Evolutionary conservation across 2,329 filamentous ascomycete genomes (phyloP), one percentile per base, ranked within the genome.

Genomic region (Claviceps citrina): DNA sequence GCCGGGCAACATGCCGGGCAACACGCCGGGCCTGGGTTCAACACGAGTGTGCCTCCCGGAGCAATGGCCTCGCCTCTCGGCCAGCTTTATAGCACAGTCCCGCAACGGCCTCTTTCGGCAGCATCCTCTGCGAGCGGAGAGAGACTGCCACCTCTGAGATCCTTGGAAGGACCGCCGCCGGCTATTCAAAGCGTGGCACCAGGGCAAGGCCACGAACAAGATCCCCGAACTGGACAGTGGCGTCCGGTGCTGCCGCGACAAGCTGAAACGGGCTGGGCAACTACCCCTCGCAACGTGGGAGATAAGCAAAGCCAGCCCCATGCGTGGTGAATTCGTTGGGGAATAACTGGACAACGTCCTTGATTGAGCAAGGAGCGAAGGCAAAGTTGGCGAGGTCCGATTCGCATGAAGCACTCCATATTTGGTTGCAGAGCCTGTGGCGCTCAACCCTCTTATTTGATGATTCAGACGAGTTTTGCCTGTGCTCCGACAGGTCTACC

Each of bases 131-230:
- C 55, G 1, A 56, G 58, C 5, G 57, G 57, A 10, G 64, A 69
- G 8, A 59, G 66, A 41, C 54, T 73, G 3, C 69, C 69, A 4
- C 67, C 69, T 2, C 48, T 73, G 28, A 59, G 68, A 38, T 47
- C 51, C 5, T 63, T 72, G 46, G 68, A 72, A 31, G 56, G 57
- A 4, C 47, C 49, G 2, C 48, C 47, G 10, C 48, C 51, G 9
- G 3, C 24, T 5, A 39, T 35, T 5, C 46, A 49, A 32, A 46
- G 49, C 7, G 39, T 50, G 16, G 46, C 43, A 7, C 38, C 47
- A 10, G 55, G 56, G 5, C 53, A 50, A 26, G 47, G 48, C 12
- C 55, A 59, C 31, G 59, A 62, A 44, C 56, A 58, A 35, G 57
- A 61, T 40, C 50, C 52, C 15, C 51, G 51, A 30, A 60, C 59